These are phyloP conservation scores for Wickerhamiella azyma DNA, from an alignment of 805 yeast species.

Conservation along the genomic window DNA sequence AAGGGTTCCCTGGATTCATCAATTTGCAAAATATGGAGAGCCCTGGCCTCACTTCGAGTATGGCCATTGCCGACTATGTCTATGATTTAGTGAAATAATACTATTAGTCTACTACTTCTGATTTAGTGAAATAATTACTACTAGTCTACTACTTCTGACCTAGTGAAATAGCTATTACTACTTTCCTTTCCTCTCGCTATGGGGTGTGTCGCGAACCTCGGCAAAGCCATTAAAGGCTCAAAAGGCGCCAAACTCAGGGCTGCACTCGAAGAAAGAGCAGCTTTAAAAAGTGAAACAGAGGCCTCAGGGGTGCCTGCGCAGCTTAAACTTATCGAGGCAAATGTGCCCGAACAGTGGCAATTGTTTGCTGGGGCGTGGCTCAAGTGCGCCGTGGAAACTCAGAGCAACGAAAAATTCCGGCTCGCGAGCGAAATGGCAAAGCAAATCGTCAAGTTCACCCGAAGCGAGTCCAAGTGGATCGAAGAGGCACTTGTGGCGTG, in stretches of 20 bases:
- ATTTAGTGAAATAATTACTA: no score
- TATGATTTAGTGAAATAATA: conserved; percentile 1
- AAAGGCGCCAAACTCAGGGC: no score
- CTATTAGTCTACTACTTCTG: not conserved
- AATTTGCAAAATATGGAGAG: conserved; percentile 76
- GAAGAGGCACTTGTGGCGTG: not conserved
- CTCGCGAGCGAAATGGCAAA: not conserved
- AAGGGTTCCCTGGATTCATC: conserved; percentile 62
- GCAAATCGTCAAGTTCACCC: not conserved
- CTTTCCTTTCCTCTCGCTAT: no score
- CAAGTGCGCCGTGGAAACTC: not conserved
- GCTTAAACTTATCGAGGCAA: not conserved
- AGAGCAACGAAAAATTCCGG: not conserved
- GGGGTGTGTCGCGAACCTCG: no score
- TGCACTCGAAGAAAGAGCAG: no score
- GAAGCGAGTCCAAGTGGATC: not conserved
- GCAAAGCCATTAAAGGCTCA: no score
- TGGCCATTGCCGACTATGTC: conserved; percentile 59
- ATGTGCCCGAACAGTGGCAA: conserved; percentile 1
- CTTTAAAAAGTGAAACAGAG: no score
- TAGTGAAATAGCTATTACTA: no score
- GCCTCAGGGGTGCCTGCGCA: not conserved
- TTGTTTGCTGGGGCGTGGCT: not conserved
- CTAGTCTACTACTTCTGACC: no score
- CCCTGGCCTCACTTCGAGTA: conserved; percentile 73